Evolutionary conservation across 768 basidiomycete genomes (phyloP).

Genomic region (Tricholoma matsutake): DNA sequence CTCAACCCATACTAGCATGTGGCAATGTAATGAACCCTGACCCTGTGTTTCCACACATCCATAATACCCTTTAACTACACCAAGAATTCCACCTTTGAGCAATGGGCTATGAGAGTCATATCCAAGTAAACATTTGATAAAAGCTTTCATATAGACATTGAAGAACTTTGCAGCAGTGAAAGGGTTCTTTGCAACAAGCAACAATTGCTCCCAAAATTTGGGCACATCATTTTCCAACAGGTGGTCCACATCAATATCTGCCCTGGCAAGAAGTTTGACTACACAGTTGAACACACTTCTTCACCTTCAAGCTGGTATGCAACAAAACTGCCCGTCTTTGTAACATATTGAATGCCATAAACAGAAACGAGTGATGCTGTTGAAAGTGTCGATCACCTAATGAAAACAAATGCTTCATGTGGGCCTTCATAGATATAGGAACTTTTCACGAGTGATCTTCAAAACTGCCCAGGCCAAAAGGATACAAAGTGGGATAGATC

Average conservation of each 20-base stretch:
- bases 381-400: constrained; percentile 32
- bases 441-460: constrained; percentile 25
- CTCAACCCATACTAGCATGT: constrained; percentile 34
- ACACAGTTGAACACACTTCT: constrained; percentile 33
- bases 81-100: constrained; percentile 20
- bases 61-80: constrained; percentile 27
- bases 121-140: constrained; percentile 26
- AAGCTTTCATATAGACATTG: constrained; percentile 25
- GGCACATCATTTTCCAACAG: constrained; percentile 25
- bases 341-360: constrained; percentile 36
- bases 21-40: constrained; percentile 33
- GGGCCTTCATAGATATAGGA: constrained; percentile 27
- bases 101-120: neutral
- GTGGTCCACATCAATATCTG: constrained; percentile 32
- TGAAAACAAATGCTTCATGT: constrained; percentile 31
- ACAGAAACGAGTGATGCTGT: constrained; percentile 36
- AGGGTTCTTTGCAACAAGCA: constrained; percentile 21
- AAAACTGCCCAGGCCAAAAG: constrained; percentile 41
- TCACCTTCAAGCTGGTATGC: constrained; percentile 30
- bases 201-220: constrained; percentile 13
- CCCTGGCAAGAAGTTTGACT: constrained; percentile 35
- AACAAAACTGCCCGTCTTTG: constrained; percentile 30
- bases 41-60: constrained; percentile 36
- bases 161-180: constrained; percentile 31
- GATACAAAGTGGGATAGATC: constrained; percentile 42